Percentiles rank a stretch among this genome's conserved stretches.
Conservation (phyloP, 192 early-diverging fungal genomes). For the Thamnidium elegans region DNA sequence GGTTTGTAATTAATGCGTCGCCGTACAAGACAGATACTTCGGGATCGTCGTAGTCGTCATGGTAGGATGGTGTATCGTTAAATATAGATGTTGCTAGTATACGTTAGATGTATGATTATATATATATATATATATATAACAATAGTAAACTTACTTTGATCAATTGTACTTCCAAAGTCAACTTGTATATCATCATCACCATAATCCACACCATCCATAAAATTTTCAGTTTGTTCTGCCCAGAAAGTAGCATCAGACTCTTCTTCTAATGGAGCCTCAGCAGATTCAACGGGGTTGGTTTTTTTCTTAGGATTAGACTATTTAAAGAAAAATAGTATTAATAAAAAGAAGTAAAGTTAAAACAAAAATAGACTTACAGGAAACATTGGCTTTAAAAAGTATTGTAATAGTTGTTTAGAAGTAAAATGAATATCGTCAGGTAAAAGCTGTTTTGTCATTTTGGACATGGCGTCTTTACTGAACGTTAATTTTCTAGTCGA, state of each 20-base stretch:
- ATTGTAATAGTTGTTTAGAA: slow-evolving; percentile 50
- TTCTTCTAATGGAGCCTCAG: background rate
- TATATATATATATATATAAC: background rate
- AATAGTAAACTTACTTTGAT: slow-evolving; percentile 20
- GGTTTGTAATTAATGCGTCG: slow-evolving; percentile 31
- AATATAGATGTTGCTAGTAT: background rate
- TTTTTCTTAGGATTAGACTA: background rate
- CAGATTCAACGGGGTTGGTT: background rate
- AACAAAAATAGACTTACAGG: slow-evolving; percentile 35
- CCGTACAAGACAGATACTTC: slow-evolving; percentile 35
- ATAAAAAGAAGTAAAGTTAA: background rate
- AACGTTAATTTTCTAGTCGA: slow-evolving; percentile 47
- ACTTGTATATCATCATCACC: slow-evolving; percentile 27
- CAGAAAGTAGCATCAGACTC: slow-evolving; percentile 43
- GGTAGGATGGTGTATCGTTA: slow-evolving; percentile 40
- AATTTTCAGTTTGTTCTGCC: slow-evolving; percentile 31
- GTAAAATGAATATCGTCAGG: slow-evolving; percentile 80
- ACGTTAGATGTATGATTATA: background rate
- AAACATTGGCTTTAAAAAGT: slow-evolving; percentile 48
- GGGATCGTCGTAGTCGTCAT: slow-evolving; percentile 37
- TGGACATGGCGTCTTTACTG: slow-evolving; percentile 31
- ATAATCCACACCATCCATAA: background rate
- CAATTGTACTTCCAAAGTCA: slow-evolving; percentile 17
- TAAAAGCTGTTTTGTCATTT: slow-evolving; percentile 61
- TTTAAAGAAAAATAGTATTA: background rate